Conservation (phyloP, 805 yeast genomes). For the Lipomyces sp. region DNA sequence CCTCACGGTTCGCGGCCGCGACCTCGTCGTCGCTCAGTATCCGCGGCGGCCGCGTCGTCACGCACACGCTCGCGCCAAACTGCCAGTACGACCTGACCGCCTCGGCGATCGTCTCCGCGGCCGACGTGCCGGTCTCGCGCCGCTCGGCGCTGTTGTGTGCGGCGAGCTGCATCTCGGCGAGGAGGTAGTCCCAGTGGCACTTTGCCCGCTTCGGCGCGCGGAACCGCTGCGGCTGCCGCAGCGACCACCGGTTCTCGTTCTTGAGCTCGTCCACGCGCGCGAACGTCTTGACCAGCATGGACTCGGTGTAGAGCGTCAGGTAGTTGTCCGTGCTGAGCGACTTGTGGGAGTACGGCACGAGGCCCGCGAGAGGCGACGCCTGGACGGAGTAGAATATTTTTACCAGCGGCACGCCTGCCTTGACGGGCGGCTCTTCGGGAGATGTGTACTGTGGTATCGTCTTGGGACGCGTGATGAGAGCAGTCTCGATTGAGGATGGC, state of each 20-base stretch:
- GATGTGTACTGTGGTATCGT: constrained; percentile 30
- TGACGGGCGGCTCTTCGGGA: constrained; percentile 37
- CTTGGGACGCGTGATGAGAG: neutral
- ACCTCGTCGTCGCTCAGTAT: constrained; percentile 31
- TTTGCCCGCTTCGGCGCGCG: constrained; percentile 58
- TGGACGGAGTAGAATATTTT: constrained; percentile 86
- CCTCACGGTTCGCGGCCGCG: constrained; percentile 19
- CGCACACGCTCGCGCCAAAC: constrained; percentile 55
- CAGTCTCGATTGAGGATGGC: neutral
- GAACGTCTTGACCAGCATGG: constrained; percentile 83
- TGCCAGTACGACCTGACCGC: constrained; percentile 76
- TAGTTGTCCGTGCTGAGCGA: constrained; percentile 79
- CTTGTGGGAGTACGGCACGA: constrained; percentile 82
- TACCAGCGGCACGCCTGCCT: constrained; percentile 51
- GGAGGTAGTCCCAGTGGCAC: constrained; percentile 67
- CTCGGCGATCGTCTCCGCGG: constrained; percentile 66
- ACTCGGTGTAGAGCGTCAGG: constrained; percentile 82
- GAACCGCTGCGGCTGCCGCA: constrained; percentile 74
- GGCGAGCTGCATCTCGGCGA: constrained; percentile 84
- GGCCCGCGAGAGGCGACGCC: constrained; percentile 75
- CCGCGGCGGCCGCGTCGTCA: constrained; percentile 50
- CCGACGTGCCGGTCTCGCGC: constrained; percentile 63
- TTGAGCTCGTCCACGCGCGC: constrained; percentile 89
- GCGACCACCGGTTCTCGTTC: constrained; percentile 83
- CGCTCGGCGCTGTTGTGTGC: constrained; percentile 72